A percentile compares a stretch with the other conserved stretches of the same genome.
These are phyloP conservation scores for Albugo candida DNA, from an alignment of 352 stramenopile species.

Conservation along the genomic window DNA sequence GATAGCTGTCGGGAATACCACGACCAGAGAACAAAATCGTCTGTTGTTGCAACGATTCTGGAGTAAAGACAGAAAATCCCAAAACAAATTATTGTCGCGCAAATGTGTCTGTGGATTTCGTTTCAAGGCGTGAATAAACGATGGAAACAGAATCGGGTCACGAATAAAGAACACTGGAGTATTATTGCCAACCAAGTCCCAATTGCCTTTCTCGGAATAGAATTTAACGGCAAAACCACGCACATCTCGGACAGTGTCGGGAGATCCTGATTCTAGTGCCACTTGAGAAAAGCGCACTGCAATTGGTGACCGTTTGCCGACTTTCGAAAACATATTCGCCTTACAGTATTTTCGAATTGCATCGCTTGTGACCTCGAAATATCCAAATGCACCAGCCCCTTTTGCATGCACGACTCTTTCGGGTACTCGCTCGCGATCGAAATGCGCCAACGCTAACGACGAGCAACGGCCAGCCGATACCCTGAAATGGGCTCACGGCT, in stretches of 20 bases:
- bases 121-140: conserved; percentile 89
- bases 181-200: conserved; percentile 87
- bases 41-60: conserved; percentile 79
- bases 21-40: conserved; percentile 79
- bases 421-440: conserved; percentile 83
- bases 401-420: conserved; percentile 86
- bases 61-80: conserved; percentile 86
- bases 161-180: conserved; percentile 89
- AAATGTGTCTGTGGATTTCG: conserved; percentile 75
- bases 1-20: conserved; percentile 73
- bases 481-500: conserved; percentile 38
- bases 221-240: conserved; percentile 87
- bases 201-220: conserved; percentile 88
- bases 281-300: conserved; percentile 69
- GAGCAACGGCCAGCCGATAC: conserved; percentile 26
- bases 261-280: conserved; percentile 47
- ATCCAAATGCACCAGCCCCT: conserved; percentile 75
- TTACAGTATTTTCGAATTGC: conserved; percentile 33
- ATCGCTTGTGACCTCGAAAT: conserved; percentile 75
- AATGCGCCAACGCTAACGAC: conserved; percentile 37
- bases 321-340: conserved; percentile 57
- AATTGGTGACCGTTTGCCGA: conserved; percentile 76
- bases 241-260: conserved; percentile 76
- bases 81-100: conserved; percentile 78
- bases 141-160: conserved; percentile 83